Percentiles rank a stretch among this genome's conserved stretches.
phyloP scores from a whole-genome alignment of 441 rosid genomes.

The Adansonia gregorii region DNA sequence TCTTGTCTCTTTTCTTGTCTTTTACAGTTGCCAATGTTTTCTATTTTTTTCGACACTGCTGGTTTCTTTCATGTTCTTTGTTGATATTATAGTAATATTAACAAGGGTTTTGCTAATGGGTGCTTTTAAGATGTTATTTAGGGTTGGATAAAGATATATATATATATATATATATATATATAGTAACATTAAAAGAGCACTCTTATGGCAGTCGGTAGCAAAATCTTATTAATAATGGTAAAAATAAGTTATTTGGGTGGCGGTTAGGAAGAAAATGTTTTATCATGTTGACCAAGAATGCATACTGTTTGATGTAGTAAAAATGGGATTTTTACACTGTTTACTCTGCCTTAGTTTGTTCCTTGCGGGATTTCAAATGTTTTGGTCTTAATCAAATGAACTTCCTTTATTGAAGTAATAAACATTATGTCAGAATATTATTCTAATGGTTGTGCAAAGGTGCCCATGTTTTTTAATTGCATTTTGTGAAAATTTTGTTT shows the following conservation, averaged over 20 bases:
- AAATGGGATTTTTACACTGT: not conserved
- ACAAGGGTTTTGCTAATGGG: not conserved
- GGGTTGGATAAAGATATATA: no score
- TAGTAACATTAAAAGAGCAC: no score
- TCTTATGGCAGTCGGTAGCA: no score
- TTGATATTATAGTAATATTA: not conserved
- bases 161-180: no score
- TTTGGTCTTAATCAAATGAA: not conserved
- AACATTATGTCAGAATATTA: not conserved
- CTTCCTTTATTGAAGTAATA: not conserved
- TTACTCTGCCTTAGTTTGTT: not conserved
- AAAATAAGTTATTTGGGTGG: not conserved
- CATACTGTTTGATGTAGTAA: not conserved
- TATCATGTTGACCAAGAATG: not conserved
- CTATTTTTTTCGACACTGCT: not conserved
- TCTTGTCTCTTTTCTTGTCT: not conserved
- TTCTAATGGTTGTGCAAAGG: not conserved
- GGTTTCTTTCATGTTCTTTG: not conserved
- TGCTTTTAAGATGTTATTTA: no score
- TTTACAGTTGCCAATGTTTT: not conserved
- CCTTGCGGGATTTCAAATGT: not conserved
- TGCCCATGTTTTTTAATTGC: not conserved
- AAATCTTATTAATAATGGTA: not conserved
- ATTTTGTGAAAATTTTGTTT: not conserved
- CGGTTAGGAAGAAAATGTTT: not conserved